Evolutionary conservation across 106 monocot species (phyloP), one percentile per base, ranked within the genome.

Genomic region (Dioscorea alata): DNA sequence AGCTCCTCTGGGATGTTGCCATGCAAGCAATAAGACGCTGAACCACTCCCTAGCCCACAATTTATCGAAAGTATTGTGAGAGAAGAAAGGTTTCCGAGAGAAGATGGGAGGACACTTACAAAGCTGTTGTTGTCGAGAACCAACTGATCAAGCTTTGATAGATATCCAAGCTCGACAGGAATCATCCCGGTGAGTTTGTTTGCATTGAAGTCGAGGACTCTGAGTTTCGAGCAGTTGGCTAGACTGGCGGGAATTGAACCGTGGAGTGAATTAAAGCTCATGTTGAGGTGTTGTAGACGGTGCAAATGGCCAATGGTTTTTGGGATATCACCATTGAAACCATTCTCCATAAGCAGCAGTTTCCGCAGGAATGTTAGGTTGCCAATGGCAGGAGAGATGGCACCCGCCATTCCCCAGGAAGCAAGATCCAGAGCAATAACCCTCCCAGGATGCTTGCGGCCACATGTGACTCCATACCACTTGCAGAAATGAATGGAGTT

Each of bases 261-360:
- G 0, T 18, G 12, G 49, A 71, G 6, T 6, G 49, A 50, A 50
- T 71, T 71, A 13, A 12, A 4, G 23, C 9, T 24, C 49, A 71
- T 12, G 71, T 71, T 23, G 59, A 71, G 71, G 10, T 17, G 17
- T 49, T 50, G 34, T 8, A 71, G 61, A 2, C 57, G 53, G 15
- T 8, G 24, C 4, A 69, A 32, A 2, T 2, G 24, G 16, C 69
- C 69, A 24, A 69, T 42, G 12, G 56, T 25, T 18, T 12, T 23
- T 3, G 69, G 69, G 4, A 69, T 57, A 32, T 5, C 18, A 8
- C 69, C 69, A n/a, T 25, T 13, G 8, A 69, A 18, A 15, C 12
- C 15, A 23, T 69, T 69, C 50, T 50, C 13, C 5, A 12, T 12
- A 23, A 64, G 63, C 7, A n/a, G 4, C 8, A 64, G 14, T 2